Evolutionary conservation across 441 rosid species (phyloP).

Genomic region (Bocquillonia castaneifolia): DNA sequence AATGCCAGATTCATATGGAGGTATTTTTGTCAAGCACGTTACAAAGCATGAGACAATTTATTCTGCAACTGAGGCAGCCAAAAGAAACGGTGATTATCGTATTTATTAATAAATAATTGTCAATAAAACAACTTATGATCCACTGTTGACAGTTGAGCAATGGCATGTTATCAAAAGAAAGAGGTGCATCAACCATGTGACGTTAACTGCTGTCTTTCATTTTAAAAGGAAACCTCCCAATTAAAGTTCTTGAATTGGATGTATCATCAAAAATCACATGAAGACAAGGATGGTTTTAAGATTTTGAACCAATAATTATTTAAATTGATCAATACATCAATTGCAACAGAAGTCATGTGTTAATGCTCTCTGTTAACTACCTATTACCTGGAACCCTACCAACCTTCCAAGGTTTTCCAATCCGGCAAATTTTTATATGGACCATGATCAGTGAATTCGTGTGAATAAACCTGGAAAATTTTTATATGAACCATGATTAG

Average conservation of each 20-base stretch:
- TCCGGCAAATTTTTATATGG: too few relatives aligned
- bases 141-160: background rate
- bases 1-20: background rate
- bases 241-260: background rate
- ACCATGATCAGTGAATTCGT: too few relatives aligned
- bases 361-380: too few relatives aligned
- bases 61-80: too few relatives aligned
- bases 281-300: background rate
- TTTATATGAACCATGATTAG: too few relatives aligned
- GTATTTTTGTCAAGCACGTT: constrained; percentile 2
- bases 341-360: too few relatives aligned
- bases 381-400: too few relatives aligned
- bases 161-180: background rate
- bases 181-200: constrained; percentile 2
- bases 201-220: background rate
- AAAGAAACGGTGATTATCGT: too few relatives aligned
- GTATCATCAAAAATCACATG: background rate
- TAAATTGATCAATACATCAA: background rate
- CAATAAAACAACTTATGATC: background rate
- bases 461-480: too few relatives aligned
- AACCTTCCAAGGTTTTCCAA: too few relatives aligned
- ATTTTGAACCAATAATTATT: background rate
- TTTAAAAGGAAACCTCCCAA: background rate
- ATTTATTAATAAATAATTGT: background rate
- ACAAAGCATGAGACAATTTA: background rate